Evolutionary conservation across 148 eudicot species (phyloP).

Genomic region (Rhododendron simsii): DNA sequence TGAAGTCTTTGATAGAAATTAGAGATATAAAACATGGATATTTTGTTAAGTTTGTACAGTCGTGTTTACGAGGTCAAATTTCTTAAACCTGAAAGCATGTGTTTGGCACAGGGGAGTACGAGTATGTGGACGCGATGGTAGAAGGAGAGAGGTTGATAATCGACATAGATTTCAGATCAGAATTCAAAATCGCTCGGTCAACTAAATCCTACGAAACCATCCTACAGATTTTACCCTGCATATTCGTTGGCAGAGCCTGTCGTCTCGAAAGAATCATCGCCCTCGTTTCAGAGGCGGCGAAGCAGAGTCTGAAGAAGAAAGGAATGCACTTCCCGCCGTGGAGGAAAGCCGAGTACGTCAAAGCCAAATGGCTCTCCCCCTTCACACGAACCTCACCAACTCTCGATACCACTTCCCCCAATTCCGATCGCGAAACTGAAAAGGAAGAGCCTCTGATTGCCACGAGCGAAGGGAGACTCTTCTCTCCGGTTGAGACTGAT

Average conservation of each 20-base stretch:
- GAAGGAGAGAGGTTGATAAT: constrained; percentile 68
- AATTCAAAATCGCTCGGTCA: constrained; percentile 81
- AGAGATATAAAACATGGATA: too few species aligned
- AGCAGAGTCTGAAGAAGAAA: constrained; percentile 81
- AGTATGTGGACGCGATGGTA: constrained; percentile 69
- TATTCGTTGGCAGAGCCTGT: constrained; percentile 74
- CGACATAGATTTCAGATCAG: constrained; percentile 84
- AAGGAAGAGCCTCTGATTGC: background rate
- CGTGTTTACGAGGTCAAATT: background rate
- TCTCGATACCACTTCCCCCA: background rate
- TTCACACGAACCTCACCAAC: constrained; percentile 35
- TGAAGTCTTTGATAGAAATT: background rate
- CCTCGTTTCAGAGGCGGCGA: constrained; percentile 72
- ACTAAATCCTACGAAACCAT: constrained; percentile 66
- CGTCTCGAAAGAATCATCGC: constrained; percentile 58
- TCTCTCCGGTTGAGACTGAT: constrained; percentile 6
- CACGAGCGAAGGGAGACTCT: background rate
- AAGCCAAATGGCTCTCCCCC: constrained; percentile 84
- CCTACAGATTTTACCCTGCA: constrained; percentile 66
- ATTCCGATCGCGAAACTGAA: background rate
- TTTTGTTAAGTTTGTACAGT: background rate
- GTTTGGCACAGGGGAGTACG: constrained; percentile 62
- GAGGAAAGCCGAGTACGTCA: constrained; percentile 79
- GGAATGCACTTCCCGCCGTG: constrained; percentile 96
- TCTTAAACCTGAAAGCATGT: background rate